Conservation (phyloP, 2,329 filamentous ascomycete species). For the Fusarium sp. region DNA sequence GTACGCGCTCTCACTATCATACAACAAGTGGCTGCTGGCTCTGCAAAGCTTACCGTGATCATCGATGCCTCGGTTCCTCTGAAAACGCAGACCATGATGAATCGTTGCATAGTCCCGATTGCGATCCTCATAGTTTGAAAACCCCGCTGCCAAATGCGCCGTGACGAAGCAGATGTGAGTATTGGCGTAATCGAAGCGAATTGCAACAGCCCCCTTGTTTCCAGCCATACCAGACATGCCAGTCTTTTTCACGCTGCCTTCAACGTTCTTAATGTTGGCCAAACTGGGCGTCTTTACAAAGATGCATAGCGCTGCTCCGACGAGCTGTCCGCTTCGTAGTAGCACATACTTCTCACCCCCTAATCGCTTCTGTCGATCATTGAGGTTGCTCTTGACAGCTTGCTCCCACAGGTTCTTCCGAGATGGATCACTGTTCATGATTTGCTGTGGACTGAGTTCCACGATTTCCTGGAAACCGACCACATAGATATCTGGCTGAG, state of each 20-base stretch:
- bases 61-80: constrained; percentile 89
- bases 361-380: constrained; percentile 73
- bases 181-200: constrained; percentile 93
- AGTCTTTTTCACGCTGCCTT: constrained; percentile 93
- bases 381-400: constrained; percentile 82
- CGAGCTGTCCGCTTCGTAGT: constrained; percentile 90
- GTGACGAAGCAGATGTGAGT: constrained; percentile 96
- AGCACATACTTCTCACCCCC: constrained; percentile 87
- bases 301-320: constrained; percentile 91
- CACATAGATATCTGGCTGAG: constrained; percentile 86
- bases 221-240: constrained; percentile 97
- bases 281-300: constrained; percentile 87
- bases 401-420: constrained; percentile 88
- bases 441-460: constrained; percentile 96
- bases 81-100: constrained; percentile 87
- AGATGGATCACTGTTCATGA: constrained; percentile 96
- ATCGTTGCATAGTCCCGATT: constrained; percentile 95
- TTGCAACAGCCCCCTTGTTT: constrained; percentile 97
- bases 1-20: constrained; percentile 33
- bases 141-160: constrained; percentile 94
- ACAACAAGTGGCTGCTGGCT: neutral
- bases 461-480: constrained; percentile 98
- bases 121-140: constrained; percentile 95
- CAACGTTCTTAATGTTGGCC: constrained; percentile 91
- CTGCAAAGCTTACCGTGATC: constrained; percentile 76